Evolutionary conservation across 192 early-diverging fungal genomes (phyloP).

Genomic region (Rhizoclosmatium globosum): DNA sequence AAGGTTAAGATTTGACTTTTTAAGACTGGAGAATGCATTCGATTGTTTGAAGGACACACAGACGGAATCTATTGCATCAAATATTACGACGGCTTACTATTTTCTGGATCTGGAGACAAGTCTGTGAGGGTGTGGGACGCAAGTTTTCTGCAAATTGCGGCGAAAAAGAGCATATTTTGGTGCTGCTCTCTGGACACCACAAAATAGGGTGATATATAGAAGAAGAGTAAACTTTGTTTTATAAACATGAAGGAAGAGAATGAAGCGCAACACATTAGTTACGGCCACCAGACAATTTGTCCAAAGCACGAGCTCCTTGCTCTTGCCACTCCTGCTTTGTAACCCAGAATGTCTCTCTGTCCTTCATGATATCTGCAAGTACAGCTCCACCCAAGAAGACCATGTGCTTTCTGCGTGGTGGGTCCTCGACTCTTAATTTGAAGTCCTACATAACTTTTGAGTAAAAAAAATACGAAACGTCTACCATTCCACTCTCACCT

Average conservation of each 20-base stretch:
- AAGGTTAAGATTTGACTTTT: background rate
- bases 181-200: background rate
- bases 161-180: background rate
- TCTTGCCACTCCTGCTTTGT: conserved; percentile 95
- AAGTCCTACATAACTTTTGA: conserved; percentile 73
- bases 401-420: conserved; percentile 97
- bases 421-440: conserved; percentile 98
- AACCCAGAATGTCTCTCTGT: conserved; percentile 90
- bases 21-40: conserved; percentile 57
- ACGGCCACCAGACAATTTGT: conserved; percentile 40
- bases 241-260: background rate
- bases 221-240: background rate
- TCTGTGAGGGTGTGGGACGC: conserved; percentile 58
- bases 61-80: conserved; percentile 64
- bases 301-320: conserved; percentile 79
- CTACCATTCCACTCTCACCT: conserved; percentile 52
- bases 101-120: conserved; percentile 59
- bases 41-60: conserved; percentile 58
- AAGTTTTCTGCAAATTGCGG: background rate
- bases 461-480: background rate
- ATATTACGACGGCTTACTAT: conserved; percentile 50
- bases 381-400: conserved; percentile 98
- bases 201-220: background rate
- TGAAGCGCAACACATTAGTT: background rate
- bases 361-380: conserved; percentile 93